A percentile compares a stretch with the other conserved stretches of the same genome.
phyloP scores from a whole-genome alignment of 805 yeast genomes.

The Cephaloascus fragrans region DNA sequence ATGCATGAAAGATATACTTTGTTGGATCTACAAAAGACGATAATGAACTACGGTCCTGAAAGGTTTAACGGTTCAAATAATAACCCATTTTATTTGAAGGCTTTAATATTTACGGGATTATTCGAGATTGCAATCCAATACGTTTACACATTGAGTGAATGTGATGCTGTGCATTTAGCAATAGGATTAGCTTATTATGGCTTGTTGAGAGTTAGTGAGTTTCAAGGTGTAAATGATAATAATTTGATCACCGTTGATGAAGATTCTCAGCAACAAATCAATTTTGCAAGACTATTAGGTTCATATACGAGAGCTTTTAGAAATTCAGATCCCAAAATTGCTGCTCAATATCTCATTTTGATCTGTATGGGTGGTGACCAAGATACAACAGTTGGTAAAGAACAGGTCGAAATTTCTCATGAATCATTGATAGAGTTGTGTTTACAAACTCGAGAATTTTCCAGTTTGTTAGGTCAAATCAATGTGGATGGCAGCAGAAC shows the following conservation, averaged over 20 bases:
- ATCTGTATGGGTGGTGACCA: slow-evolving; percentile 38
- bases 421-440: slow-evolving; percentile 79
- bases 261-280: slow-evolving; percentile 22
- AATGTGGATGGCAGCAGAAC: slow-evolving; percentile 64
- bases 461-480: slow-evolving; percentile 74
- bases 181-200: slow-evolving; percentile 73
- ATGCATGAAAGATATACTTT: slow-evolving; percentile 65
- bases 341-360: slow-evolving; percentile 78
- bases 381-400: slow-evolving; percentile 7
- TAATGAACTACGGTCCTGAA: slow-evolving; percentile 63
- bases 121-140: slow-evolving; percentile 74
- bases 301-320: slow-evolving; percentile 77
- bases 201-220: slow-evolving; percentile 36
- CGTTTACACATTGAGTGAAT: slow-evolving; percentile 52
- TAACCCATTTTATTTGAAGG: slow-evolving; percentile 66
- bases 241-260: slow-evolving; percentile 24
- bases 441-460: slow-evolving; percentile 77
- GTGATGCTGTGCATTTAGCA: slow-evolving; percentile 85
- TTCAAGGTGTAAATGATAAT: slow-evolving; percentile 13
- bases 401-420: slow-evolving; percentile 51
- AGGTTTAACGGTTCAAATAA: slow-evolving; percentile 58
- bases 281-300: slow-evolving; percentile 61
- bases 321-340: slow-evolving; percentile 78
- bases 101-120: slow-evolving; percentile 65
- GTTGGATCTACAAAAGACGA: slow-evolving; percentile 60